Percentiles rank a stretch among this genome's conserved stretches.
Evolutionary conservation across 129 eudicot genomes (phyloP).

Genomic region (Kitagawia praeruptora): DNA sequence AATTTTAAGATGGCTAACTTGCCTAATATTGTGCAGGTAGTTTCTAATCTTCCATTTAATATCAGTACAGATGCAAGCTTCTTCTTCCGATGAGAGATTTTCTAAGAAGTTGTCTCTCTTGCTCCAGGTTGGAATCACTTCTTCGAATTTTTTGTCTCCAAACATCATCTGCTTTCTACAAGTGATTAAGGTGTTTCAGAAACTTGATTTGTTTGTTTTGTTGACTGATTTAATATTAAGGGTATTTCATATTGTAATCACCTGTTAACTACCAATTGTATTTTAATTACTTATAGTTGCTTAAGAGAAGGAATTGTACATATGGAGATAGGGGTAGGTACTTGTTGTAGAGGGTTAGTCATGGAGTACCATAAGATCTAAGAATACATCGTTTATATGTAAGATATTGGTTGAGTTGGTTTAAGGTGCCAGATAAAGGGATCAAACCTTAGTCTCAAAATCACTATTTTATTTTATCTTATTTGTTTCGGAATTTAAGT

Average conservation of each 20-base stretch:
- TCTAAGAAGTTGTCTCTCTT: constrained; percentile 85
- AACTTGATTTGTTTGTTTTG: not conserved
- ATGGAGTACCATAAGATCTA: too few relatives aligned
- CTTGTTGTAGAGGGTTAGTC: too few relatives aligned
- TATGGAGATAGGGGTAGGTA: not conserved
- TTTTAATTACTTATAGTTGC: not conserved
- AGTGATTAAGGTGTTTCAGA: not conserved
- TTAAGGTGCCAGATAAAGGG: too few relatives aligned
- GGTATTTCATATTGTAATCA: not conserved
- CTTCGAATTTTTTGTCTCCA: not conserved
- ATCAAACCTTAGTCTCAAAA: too few relatives aligned
- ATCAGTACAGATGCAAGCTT: constrained; percentile 77
- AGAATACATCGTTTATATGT: too few relatives aligned
- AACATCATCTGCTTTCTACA: not conserved
- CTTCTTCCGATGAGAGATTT: constrained; percentile 98
- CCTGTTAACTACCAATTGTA: not conserved
- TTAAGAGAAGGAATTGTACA: not conserved
- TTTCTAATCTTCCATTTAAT: constrained; percentile 90
- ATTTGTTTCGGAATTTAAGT: too few relatives aligned
- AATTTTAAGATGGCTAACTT: not conserved
- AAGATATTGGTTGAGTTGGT: too few relatives aligned
- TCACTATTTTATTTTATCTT: too few relatives aligned
- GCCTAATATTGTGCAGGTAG: constrained; percentile 47
- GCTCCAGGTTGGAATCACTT: constrained; percentile 59
- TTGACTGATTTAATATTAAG: not conserved